A percentile compares a stretch with the other conserved stretches of the same genome.
Evolutionary conservation across 352 stramenopile species (phyloP).

Genomic region (Phytophthora brassicae): DNA sequence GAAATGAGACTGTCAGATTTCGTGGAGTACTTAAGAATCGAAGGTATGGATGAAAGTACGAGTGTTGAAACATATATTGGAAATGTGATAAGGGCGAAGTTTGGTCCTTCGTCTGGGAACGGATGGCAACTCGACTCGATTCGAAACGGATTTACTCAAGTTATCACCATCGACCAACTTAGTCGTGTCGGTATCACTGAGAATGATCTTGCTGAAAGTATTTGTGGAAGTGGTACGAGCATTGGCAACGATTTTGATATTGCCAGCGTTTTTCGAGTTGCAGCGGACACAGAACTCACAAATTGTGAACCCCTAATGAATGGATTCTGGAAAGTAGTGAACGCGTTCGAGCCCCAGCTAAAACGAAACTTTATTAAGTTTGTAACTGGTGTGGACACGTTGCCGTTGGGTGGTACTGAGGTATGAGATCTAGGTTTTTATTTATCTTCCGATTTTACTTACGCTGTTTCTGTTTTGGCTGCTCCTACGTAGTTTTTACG

Average conservation of each 20-base stretch:
- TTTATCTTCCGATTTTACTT: not conserved
- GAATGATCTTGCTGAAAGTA: conserved; percentile 37
- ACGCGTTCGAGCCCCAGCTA: conserved; percentile 43
- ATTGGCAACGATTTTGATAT: conserved; percentile 41
- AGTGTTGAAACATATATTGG: conserved; percentile 53
- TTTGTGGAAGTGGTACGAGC: conserved; percentile 30
- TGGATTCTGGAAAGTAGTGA: conserved; percentile 59
- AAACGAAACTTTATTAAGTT: conserved; percentile 79
- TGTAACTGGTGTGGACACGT: conserved; percentile 66
- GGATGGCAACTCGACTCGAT: conserved; percentile 55
- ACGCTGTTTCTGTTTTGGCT: not conserved
- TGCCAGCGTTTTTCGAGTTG: conserved; percentile 52
- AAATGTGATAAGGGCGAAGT: conserved; percentile 50
- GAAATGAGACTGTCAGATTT: conserved; percentile 54
- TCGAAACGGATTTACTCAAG: conserved; percentile 43
- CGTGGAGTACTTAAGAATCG: conserved; percentile 53
- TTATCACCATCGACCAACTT: conserved; percentile 38
- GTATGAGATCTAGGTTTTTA: no score
- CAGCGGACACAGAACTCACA: conserved; percentile 60
- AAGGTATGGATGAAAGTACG: conserved; percentile 38
- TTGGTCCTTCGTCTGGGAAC: conserved; percentile 42
- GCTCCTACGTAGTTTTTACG: conserved; percentile 53
- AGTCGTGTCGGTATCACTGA: conserved; percentile 20
- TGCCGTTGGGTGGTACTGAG: conserved; percentile 65
- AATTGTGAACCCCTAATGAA: conserved; percentile 38